A percentile compares a stretch with the other conserved stretches of the same genome.
Evolutionary conservation across 2,329 filamentous ascomycete genomes (phyloP).

Genomic region (Colletotrichum chlorophyti): DNA sequence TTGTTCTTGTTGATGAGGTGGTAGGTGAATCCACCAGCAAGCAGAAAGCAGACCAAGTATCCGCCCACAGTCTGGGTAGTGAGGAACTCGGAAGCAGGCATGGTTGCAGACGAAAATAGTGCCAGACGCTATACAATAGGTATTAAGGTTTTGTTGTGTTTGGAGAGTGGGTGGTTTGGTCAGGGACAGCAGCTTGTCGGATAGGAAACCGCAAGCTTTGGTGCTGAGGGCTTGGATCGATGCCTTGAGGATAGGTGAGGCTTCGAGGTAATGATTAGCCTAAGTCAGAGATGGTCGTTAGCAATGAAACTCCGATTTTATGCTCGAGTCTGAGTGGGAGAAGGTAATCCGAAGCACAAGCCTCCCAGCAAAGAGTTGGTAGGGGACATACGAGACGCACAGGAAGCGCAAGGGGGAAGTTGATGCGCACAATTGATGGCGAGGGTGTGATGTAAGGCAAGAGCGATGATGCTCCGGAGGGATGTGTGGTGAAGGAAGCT

Average conservation of each 20-base stretch:
- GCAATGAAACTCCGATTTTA: background rate
- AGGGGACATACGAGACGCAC: slow-evolving; percentile 14
- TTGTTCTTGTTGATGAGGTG: slow-evolving; percentile 37
- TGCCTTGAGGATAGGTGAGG: background rate
- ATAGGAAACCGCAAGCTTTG: slow-evolving; percentile 5
- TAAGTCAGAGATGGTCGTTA: background rate
- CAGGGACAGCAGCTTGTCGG: slow-evolving; percentile 9
- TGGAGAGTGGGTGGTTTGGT: background rate
- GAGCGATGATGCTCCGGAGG: slow-evolving; percentile 4
- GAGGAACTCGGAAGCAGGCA: slow-evolving; percentile 29
- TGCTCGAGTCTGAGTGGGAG: slow-evolving; percentile 1
- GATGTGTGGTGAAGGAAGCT: background rate
- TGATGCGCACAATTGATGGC: slow-evolving; percentile 18
- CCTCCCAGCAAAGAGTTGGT: background rate
- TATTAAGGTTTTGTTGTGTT: slow-evolving; percentile 14
- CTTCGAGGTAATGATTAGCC: background rate
- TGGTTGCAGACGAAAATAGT: slow-evolving; percentile 26
- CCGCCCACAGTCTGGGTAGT: slow-evolving; percentile 28
- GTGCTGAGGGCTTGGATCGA: background rate
- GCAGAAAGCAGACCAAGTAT: slow-evolving; percentile 25
- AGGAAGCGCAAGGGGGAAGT: slow-evolving; percentile 9
- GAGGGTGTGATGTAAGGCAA: slow-evolving; percentile 29
- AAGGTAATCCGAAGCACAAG: slow-evolving; percentile 1
- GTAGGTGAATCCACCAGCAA: slow-evolving; percentile 28
- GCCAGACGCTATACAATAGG: background rate